phyloP scores from a whole-genome alignment of 2,329 filamentous ascomycete species.

The Zalaria sp. region DNA sequence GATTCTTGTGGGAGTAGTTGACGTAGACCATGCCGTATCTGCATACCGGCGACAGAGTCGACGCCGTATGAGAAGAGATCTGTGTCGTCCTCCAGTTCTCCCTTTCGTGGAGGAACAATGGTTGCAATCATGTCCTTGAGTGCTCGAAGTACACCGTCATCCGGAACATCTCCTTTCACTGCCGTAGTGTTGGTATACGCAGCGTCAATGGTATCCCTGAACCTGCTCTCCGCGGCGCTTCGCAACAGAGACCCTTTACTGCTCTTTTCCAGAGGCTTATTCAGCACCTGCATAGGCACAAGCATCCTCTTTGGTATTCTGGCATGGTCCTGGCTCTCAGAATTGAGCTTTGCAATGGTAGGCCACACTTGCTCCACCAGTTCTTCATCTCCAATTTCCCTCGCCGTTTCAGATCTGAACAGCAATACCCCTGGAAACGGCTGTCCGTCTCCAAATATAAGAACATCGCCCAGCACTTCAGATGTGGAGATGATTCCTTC shows the following conservation, averaged over 20 bases:
- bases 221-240: conserved; percentile 35
- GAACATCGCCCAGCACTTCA: conserved; percentile 34
- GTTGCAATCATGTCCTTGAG: conserved; percentile 18
- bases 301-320: conserved; percentile 38
- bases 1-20: conserved; percentile 19
- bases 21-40: conserved; percentile 29
- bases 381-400: conserved; percentile 18
- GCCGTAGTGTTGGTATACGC: conserved; percentile 23
- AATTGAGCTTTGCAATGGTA: conserved; percentile 33
- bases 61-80: conserved; percentile 46
- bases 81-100: conserved; percentile 18
- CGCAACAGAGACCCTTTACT: conserved; percentile 49
- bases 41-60: conserved; percentile 45
- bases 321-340: conserved; percentile 34
- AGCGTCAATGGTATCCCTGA: conserved; percentile 29
- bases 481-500: conserved; percentile 39
- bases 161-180: conserved; percentile 12
- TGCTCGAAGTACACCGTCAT: conserved; percentile 17
- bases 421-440: conserved; percentile 44
- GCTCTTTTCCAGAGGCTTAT: conserved; percentile 37
- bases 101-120: conserved; percentile 8
- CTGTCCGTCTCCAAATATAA: conserved; percentile 47
- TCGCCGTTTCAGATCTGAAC: conserved; percentile 26
- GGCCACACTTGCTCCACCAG: conserved; percentile 30
- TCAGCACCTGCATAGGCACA: conserved; percentile 25